Evolutionary conservation across 2,329 filamentous ascomycete species (phyloP).

Genomic region (Coniochaeta hoffmannii): DNA sequence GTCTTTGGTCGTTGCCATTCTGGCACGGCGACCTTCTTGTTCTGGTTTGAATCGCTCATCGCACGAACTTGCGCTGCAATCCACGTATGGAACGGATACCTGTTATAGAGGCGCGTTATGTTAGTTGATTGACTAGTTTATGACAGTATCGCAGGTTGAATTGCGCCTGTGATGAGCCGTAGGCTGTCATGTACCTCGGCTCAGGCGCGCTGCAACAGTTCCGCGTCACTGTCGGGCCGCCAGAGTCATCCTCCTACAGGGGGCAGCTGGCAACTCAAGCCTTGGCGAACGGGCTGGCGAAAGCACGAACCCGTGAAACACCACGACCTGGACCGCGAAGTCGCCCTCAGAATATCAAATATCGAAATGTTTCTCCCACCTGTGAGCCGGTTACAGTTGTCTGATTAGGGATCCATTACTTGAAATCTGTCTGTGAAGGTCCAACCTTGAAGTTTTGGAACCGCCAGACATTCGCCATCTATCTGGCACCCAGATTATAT

Average conservation of each 20-base stretch:
- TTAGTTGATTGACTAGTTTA: too few relatives aligned
- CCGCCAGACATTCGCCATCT: too few relatives aligned
- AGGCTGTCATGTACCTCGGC: background rate
- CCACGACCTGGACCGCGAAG: background rate
- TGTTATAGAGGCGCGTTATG: too few relatives aligned
- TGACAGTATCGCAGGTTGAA: too few relatives aligned
- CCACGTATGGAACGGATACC: too few relatives aligned
- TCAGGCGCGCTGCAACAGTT: background rate
- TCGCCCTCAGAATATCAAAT: background rate
- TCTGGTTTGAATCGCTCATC: slow-evolving; percentile 16
- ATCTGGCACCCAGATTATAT: too few relatives aligned
- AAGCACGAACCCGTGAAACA: background rate
- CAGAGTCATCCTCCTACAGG: background rate
- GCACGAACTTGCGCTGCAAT: background rate
- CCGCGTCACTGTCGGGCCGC: background rate
- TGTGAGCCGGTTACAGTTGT: too few relatives aligned
- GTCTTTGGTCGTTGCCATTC: slow-evolving; percentile 11
- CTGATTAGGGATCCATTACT: too few relatives aligned
- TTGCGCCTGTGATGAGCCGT: background rate
- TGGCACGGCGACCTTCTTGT: slow-evolving; percentile 10
- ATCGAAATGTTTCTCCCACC: too few relatives aligned
- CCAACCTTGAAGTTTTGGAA: too few relatives aligned
- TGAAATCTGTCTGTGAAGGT: too few relatives aligned
- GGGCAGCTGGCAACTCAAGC: background rate
- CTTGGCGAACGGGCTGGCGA: background rate